Base-by-base conservation (phyloP, 345 rosid genomes). In the Eutrema japonicum region DNA sequence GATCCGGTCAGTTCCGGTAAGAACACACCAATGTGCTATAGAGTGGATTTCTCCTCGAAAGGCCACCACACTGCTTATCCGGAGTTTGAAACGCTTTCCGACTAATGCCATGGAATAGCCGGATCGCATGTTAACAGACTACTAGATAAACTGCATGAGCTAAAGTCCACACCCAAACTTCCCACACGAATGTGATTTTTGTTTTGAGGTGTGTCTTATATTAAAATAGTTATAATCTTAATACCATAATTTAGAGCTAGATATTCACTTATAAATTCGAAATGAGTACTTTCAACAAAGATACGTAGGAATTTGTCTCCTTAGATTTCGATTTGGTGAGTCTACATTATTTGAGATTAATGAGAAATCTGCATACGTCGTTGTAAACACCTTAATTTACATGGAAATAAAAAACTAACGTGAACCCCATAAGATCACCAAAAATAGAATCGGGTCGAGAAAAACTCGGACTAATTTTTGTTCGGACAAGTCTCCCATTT, bases 371-470 rank as follows among this genome's bases (percentile, higher is more conserved):
- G 18, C 14, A 46, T 70, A 70, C 50, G 48, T 48, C 48, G 40
- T 59, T 54, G 40, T 58, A 49, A 40, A 49, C 43, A 71, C 35
- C 45, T 41, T 32, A 61, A 41, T 40, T 71, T 30, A 11, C 69
- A 18, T 42, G 36, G 16, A 5, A 27, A 26, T 27, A 7, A 43
- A 10, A 38, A 70, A 56, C 37, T 27, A 70, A 55, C 46, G 33
- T 47, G 52, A 54, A 64, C 53, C 60, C 9, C 53, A 61, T 14
- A 43, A 61, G 33, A 55, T 16, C 58, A 61, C 79, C 51, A 55
- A 64, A 70, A 63, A 76, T 70, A 76, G 79, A 76, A 37, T 64
- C 26, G 1, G 73, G 40, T 48, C 8, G 47, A 70, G 79, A 64
- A 63, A 76, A 63, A 37, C 38, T 46, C 60, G 70, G 53, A 45